phyloP scores from a whole-genome alignment of 768 basidiomycete genomes.

The Hericium erinaceus region DNA sequence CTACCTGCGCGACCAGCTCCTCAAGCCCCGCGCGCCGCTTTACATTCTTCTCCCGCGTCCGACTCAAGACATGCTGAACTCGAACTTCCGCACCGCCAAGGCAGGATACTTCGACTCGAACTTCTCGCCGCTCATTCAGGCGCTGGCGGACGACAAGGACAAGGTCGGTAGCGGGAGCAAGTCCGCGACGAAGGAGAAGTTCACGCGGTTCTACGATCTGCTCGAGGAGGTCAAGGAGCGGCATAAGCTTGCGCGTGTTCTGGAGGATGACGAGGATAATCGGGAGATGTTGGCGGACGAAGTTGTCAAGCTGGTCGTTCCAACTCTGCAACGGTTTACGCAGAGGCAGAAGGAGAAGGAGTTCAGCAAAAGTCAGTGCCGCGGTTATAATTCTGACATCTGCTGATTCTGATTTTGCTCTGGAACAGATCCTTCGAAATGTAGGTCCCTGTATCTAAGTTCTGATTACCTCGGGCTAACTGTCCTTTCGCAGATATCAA shows the following conservation, averaged over 20 bases:
- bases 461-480: not conserved
- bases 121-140: constrained; percentile 68
- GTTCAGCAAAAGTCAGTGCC: constrained; percentile 68
- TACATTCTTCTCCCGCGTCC: constrained; percentile 48
- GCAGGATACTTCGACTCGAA: constrained; percentile 80
- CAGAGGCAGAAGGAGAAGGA: constrained; percentile 74
- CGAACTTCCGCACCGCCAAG: constrained; percentile 71
- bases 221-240: constrained; percentile 74
- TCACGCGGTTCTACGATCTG: constrained; percentile 72
- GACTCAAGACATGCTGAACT: constrained; percentile 52
- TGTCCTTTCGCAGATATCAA: constrained; percentile 55
- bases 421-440: constrained; percentile 57
- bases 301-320: constrained; percentile 67
- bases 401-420: not conserved
- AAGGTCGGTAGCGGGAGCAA: constrained; percentile 30
- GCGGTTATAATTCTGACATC: not conserved
- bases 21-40: constrained; percentile 41
- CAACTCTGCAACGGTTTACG: constrained; percentile 62
- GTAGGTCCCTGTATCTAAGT: constrained; percentile 27
- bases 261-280: constrained; percentile 61
- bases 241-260: constrained; percentile 56
- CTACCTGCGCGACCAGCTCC: constrained; percentile 52
- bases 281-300: constrained; percentile 59
- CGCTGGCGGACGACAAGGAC: constrained; percentile 39
- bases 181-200: constrained; percentile 70